These are phyloP conservation scores for Gremmenia infestans DNA, from an alignment of 2,329 filamentous ascomycete genomes.

Conservation along the genomic window DNA sequence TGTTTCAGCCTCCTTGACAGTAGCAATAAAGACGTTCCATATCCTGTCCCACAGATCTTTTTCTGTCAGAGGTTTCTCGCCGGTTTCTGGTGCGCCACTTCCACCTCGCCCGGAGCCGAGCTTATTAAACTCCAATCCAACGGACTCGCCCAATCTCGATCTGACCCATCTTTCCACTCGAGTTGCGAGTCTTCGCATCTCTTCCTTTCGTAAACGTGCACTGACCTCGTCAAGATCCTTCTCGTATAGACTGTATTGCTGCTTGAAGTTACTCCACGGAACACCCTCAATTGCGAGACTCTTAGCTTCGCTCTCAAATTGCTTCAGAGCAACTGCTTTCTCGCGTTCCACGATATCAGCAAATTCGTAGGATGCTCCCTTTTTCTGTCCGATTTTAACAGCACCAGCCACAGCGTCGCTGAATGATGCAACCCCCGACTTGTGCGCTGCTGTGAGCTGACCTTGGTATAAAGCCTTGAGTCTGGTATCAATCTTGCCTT, in stretches of 20 bases:
- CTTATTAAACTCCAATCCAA: constrained; percentile 94
- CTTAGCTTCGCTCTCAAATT: constrained; percentile 72
- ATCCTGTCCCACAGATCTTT: constrained; percentile 94
- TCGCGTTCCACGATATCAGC: constrained; percentile 85
- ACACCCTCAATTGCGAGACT: constrained; percentile 73
- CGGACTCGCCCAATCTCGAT: constrained; percentile 77
- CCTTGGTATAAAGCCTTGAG: constrained; percentile 83
- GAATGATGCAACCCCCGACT: constrained; percentile 77
- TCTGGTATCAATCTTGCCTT: constrained; percentile 79
- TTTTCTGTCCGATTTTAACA: constrained; percentile 90
- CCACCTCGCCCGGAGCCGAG: constrained; percentile 84
- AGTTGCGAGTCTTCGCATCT: constrained; percentile 89
- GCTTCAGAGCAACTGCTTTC: constrained; percentile 68
- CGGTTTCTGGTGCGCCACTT: constrained; percentile 71
- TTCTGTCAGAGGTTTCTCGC: constrained; percentile 68
- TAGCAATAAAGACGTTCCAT: constrained; percentile 78
- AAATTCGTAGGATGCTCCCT: constrained; percentile 87
- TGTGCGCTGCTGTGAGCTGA: constrained; percentile 86
- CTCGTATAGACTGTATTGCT: constrained; percentile 74
- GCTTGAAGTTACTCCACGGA: constrained; percentile 80
- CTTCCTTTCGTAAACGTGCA: constrained; percentile 78
- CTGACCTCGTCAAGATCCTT: constrained; percentile 91
- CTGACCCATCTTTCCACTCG: constrained; percentile 92
- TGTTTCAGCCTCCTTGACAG: constrained; percentile 78
- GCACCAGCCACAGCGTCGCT: constrained; percentile 80